These are phyloP conservation scores for Isoetes taiwanensis DNA, from an alignment of 75 land plant genomes.

Conservation along the genomic window DNA sequence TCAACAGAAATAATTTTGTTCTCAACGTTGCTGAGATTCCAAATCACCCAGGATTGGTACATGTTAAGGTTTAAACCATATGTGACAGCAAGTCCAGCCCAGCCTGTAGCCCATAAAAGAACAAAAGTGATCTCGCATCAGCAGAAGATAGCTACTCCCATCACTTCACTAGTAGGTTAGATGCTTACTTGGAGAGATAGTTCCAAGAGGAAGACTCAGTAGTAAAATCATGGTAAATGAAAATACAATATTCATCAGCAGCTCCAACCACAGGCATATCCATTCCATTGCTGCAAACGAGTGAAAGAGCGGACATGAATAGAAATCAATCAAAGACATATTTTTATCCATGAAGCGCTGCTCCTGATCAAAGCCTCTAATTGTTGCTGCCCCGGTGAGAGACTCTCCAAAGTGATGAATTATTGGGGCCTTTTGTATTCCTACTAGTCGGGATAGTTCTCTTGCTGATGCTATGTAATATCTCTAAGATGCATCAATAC, in stretches of 20 bases:
- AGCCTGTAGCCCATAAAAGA: conserved; percentile 29
- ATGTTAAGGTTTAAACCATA: conserved; percentile 64
- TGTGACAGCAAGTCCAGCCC: conserved; percentile 71
- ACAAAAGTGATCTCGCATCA: too few relatives aligned
- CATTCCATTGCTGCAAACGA: not conserved
- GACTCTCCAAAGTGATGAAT: conserved; percentile 7
- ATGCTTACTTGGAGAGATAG: too few relatives aligned
- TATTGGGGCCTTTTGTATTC: not conserved
- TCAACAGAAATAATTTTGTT: conserved; percentile 78
- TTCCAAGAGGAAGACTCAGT: too few relatives aligned
- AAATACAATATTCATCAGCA: not conserved
- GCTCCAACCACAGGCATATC: not conserved
- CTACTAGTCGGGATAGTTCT: conserved; percentile 2
- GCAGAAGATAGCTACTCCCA: too few relatives aligned
- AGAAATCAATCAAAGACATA: not conserved
- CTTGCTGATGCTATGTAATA: conserved; percentile 8
- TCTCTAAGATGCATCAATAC: too few relatives aligned
- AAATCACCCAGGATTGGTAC: conserved; percentile 40
- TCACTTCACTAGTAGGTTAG: not conserved
- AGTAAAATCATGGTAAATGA: too few relatives aligned
- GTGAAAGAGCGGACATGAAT: not conserved
- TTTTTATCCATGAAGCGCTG: not conserved
- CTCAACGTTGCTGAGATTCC: conserved; percentile 56
- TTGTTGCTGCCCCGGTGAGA: conserved; percentile 3
- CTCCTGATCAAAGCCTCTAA: conserved; percentile 6